These are phyloP conservation scores for Piloderma croceum DNA, from an alignment of 768 basidiomycete genomes.

Conservation along the genomic window DNA sequence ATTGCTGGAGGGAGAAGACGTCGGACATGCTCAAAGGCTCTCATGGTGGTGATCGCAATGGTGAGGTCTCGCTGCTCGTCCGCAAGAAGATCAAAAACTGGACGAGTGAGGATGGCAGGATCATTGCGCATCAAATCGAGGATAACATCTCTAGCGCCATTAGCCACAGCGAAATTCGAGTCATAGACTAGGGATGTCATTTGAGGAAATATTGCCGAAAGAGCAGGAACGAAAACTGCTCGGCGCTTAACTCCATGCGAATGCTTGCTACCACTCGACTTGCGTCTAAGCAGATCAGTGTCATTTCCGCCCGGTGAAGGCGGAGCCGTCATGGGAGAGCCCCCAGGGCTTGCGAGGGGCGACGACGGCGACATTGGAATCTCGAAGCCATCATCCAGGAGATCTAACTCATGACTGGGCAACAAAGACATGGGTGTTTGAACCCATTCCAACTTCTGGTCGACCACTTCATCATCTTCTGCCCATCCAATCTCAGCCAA, in stretches of 20 bases:
- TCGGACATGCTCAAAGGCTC: constrained; percentile 54
- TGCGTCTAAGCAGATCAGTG: constrained; percentile 43
- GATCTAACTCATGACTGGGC: constrained; percentile 52
- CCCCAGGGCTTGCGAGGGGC: constrained; percentile 26
- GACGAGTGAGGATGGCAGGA: constrained; percentile 57
- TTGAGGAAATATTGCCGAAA: constrained; percentile 49
- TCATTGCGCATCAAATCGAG: constrained; percentile 73
- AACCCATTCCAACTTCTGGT: constrained; percentile 54
- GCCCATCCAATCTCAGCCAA: constrained; percentile 74
- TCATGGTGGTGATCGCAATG: constrained; percentile 46
- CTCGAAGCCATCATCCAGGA: constrained; percentile 32
- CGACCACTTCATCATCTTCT: constrained; percentile 48
- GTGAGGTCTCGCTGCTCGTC: constrained; percentile 44
- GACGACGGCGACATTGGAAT: constrained; percentile 22
- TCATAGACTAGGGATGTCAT: constrained; percentile 52
- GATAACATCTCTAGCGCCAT: constrained; percentile 49
- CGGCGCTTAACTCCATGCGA: constrained; percentile 47
- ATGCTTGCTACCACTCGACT: constrained; percentile 48
- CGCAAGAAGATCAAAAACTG: constrained; percentile 54
- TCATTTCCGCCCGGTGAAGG: constrained; percentile 10
- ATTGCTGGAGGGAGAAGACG: constrained; percentile 54
- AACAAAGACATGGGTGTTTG: constrained; percentile 63
- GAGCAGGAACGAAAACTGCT: constrained; percentile 59
- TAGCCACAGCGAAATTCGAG: constrained; percentile 46
- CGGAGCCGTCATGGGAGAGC: constrained; percentile 27